phyloP scores from a whole-genome alignment of 208 protist genomes.

The Crithidia expoeki region DNA sequence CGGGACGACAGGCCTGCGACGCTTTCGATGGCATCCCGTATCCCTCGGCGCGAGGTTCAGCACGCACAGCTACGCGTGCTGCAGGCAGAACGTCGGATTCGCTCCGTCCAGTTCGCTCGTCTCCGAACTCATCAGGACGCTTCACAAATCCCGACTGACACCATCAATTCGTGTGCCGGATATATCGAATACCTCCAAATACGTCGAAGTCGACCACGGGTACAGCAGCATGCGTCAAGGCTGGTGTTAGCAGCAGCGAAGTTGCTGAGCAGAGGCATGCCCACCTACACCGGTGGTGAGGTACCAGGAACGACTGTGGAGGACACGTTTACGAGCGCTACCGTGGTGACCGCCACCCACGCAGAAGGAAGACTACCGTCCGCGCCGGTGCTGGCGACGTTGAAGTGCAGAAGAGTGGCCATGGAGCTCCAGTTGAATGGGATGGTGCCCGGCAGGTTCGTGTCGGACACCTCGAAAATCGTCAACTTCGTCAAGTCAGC shows the following conservation, averaged over 20 bases:
- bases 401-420: background rate
- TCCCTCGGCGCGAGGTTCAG: background rate
- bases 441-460: background rate
- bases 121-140: background rate
- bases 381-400: too few relatives aligned
- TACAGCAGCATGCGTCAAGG: too few relatives aligned
- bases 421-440: background rate
- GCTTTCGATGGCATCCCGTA: background rate
- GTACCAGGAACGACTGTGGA: too few relatives aligned
- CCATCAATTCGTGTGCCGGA: background rate
- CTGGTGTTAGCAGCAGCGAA: too few relatives aligned
- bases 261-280: too few relatives aligned
- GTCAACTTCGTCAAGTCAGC: background rate
- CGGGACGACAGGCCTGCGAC: too few relatives aligned
- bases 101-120: background rate
- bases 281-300: too few relatives aligned
- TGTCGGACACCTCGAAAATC: background rate
- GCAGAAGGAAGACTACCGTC: too few relatives aligned
- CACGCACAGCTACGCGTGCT: background rate
- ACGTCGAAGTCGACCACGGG: too few relatives aligned
- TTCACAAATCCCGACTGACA: conserved; percentile 4
- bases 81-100: background rate
- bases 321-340: too few relatives aligned
- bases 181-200: too few relatives aligned
- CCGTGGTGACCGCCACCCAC: too few relatives aligned